Conservation (phyloP, 2,329 filamentous ascomycete genomes). For the Thielaviopsis euricoi region DNA sequence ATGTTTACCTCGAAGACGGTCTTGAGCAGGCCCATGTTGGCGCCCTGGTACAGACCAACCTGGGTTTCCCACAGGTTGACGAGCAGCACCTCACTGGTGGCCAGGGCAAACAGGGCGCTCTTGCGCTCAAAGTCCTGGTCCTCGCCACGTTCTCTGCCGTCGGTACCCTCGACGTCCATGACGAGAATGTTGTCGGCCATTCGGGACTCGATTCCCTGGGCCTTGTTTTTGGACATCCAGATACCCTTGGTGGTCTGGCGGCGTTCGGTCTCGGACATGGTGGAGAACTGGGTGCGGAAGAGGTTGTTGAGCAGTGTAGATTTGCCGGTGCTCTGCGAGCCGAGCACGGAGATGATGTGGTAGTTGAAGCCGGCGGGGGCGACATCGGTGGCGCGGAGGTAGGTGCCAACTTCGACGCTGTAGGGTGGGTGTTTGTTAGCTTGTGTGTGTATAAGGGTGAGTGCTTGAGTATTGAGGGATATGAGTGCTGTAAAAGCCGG, state of each 20-base stretch:
- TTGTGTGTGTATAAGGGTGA: not conserved
- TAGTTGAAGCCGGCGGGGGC: constrained; percentile 94
- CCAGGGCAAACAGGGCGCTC: constrained; percentile 89
- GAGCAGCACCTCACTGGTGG: constrained; percentile 93
- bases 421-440: not conserved
- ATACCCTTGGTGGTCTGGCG: constrained; percentile 98
- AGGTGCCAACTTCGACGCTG: constrained; percentile 63
- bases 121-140: constrained; percentile 99
- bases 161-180: constrained; percentile 98
- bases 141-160: constrained; percentile 88
- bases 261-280: constrained; percentile 90
- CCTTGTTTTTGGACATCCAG: constrained; percentile 98
- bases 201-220: constrained; percentile 30
- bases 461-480: no score
- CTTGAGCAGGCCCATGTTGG: constrained; percentile 97
- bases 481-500: no score
- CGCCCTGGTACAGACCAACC: constrained; percentile 92
- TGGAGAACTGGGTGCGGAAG: constrained; percentile 89
- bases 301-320: constrained; percentile 92
- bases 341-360: constrained; percentile 96
- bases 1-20: constrained; percentile 98
- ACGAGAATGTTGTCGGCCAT: constrained; percentile 98
- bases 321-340: constrained; percentile 96
- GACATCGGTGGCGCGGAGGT: constrained; percentile 64
- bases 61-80: constrained; percentile 99